A percentile compares a stretch with the other conserved stretches of the same genome.
phyloP scores from a whole-genome alignment of 805 yeast species.

The Cyberlindnera euphorbiiphila region DNA sequence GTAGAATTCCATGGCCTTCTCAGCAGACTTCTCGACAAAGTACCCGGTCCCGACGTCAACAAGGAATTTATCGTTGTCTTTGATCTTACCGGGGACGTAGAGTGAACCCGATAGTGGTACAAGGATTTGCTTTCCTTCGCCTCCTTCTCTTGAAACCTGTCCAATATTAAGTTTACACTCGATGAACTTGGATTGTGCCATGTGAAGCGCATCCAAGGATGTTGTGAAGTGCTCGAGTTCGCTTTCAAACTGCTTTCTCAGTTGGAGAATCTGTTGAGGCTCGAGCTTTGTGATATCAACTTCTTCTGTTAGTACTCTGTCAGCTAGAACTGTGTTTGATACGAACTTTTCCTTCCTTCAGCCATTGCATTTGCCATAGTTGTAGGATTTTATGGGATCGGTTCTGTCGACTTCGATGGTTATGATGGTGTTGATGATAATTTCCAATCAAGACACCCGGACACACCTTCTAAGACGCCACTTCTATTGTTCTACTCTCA shows the following conservation, averaged over 20 bases:
- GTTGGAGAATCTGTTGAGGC: slow-evolving; percentile 80
- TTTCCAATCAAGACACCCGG: no score
- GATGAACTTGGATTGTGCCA: slow-evolving; percentile 76
- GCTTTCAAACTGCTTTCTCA: slow-evolving; percentile 77
- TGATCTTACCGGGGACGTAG: slow-evolving; percentile 81
- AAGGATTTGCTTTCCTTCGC: slow-evolving; percentile 51
- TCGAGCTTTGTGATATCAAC: slow-evolving; percentile 69
- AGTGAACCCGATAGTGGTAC: slow-evolving; percentile 88
- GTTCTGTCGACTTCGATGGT: no score
- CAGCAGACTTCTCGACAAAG: slow-evolving; percentile 72
- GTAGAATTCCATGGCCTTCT: slow-evolving; percentile 69
- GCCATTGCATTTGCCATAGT: no score
- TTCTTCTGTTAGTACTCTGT: slow-evolving; percentile 13
- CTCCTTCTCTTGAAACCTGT: slow-evolving; percentile 39
- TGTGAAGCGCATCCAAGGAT: slow-evolving; percentile 75
- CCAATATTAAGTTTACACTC: slow-evolving; percentile 77
- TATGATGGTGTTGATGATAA: no score
- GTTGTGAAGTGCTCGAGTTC: slow-evolving; percentile 84
- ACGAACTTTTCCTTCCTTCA: slow-evolving; percentile 14
- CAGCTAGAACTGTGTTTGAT: not conserved
- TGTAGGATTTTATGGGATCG: no score
- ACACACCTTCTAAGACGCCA: no score
- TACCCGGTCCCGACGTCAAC: slow-evolving; percentile 98
- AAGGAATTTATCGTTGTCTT: slow-evolving; percentile 62
- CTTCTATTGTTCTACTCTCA: not conserved